Percentiles rank a stretch among this genome's conserved stretches.
Evolutionary conservation across 176 grass and related monocot genomes (phyloP).

Genomic region (Melocanna baccifera): DNA sequence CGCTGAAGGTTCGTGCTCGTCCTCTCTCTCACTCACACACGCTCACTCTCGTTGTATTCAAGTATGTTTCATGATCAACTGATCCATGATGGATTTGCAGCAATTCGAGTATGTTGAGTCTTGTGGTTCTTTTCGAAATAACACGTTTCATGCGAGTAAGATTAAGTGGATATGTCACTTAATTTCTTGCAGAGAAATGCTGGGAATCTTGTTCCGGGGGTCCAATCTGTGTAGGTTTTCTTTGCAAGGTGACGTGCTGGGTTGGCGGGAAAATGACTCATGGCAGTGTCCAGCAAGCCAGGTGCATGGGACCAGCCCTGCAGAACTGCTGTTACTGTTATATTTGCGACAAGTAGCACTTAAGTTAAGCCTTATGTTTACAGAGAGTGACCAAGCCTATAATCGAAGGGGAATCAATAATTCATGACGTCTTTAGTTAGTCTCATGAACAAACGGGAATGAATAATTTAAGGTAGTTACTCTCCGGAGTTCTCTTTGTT

Average conservation of each 20-base stretch:
- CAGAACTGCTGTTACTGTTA: neutral
- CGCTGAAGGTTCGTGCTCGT: no score
- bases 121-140: neutral
- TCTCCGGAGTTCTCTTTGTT: no score
- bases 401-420: neutral
- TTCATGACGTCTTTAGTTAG: no score
- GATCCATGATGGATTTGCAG: neutral
- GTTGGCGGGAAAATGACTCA: neutral
- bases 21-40: no score
- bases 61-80: neutral
- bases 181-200: neutral
- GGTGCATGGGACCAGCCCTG: neutral
- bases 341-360: neutral
- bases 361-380: neutral
- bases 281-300: neutral
- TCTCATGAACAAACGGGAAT: no score
- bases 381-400: neutral
- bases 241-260: slow-evolving; percentile 14
- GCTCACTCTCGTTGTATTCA: neutral
- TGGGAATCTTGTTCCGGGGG: neutral
- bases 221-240: neutral
- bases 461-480: neutral
- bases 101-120: neutral
- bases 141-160: neutral
- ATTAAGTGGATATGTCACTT: no score